A percentile compares a stretch with the other conserved stretches of the same genome.
Evolutionary conservation across 192 early-diverging fungal species (phyloP).

Genomic region (Coemansia sp.): DNA sequence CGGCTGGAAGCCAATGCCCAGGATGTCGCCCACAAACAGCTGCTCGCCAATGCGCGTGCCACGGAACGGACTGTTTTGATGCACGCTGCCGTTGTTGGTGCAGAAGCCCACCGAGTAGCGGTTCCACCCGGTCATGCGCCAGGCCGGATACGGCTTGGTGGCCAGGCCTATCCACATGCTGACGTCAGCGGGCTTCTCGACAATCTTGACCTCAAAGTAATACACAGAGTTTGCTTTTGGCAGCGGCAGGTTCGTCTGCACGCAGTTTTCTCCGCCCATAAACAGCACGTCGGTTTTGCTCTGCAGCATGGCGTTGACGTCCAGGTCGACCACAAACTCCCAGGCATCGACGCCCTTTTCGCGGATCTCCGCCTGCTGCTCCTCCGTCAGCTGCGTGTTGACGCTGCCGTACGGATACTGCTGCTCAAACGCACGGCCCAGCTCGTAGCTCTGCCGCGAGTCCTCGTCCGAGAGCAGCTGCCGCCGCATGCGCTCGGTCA

Average conservation of each 20-base stretch:
- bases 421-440: slow-evolving; percentile 61
- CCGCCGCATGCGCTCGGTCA: slow-evolving; percentile 41
- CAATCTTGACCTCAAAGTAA: slow-evolving; percentile 80
- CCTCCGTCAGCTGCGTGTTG: slow-evolving; percentile 70
- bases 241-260: slow-evolving; percentile 77
- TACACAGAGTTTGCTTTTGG: slow-evolving; percentile 77
- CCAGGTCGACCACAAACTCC: slow-evolving; percentile 72
- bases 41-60: slow-evolving; percentile 59
- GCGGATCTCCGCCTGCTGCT: slow-evolving; percentile 71
- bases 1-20: slow-evolving; percentile 75
- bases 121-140: slow-evolving; percentile 75
- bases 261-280: slow-evolving; percentile 64
- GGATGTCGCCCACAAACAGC: slow-evolving; percentile 70
- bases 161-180: slow-evolving; percentile 68
- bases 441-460: slow-evolving; percentile 54
- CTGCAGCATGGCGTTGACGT: slow-evolving; percentile 59
- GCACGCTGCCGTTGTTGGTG: slow-evolving; percentile 61
- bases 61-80: slow-evolving; percentile 66
- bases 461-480: slow-evolving; percentile 50
- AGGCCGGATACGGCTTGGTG: slow-evolving; percentile 71
- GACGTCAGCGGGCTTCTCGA: slow-evolving; percentile 66
- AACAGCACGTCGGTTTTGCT: slow-evolving; percentile 74
- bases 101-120: slow-evolving; percentile 69
- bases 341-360: slow-evolving; percentile 81
- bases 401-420: slow-evolving; percentile 69